A percentile compares a stretch with the other conserved stretches of the same genome.
phyloP scores from a whole-genome alignment of 306 rosid genomes.

The Erythrophleum fordii region DNA sequence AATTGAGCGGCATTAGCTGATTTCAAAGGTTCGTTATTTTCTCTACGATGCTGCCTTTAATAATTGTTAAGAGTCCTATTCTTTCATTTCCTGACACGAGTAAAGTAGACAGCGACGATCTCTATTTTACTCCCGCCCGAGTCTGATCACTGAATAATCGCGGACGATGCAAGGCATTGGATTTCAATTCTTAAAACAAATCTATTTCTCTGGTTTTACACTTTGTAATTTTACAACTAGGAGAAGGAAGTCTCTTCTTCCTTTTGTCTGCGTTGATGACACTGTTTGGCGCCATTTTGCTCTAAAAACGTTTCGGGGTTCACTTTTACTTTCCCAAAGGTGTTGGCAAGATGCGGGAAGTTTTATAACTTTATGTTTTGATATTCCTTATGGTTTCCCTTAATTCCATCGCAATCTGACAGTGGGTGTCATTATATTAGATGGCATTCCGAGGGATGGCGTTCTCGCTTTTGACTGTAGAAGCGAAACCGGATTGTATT shows the following conservation, averaged over 20 bases:
- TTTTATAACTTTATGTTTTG: not conserved
- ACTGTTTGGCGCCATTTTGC: no score
- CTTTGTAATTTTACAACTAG: no score
- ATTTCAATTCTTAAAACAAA: not conserved
- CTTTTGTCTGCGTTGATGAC: no score
- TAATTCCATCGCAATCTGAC: not conserved
- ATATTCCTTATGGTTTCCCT: not conserved
- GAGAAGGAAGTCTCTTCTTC: no score
- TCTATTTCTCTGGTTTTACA: not conserved
- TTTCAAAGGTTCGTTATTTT: not conserved
- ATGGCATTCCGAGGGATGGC: not conserved
- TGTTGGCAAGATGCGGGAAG: not conserved
- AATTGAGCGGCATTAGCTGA: not conserved
- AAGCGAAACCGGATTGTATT: slow-evolving; percentile 16
- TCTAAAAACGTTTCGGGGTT: no score
- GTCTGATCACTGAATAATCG: not conserved
- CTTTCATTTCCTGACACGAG: no score
- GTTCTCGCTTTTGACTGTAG: not conserved
- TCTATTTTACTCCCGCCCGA: no score
- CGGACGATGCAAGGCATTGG: not conserved
- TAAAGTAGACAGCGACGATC: no score
- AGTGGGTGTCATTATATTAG: not conserved
- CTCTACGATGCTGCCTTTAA: not conserved
- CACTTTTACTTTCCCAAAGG: not conserved
- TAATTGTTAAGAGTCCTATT: not conserved